phyloP scores from a whole-genome alignment of 2,329 filamentous ascomycete genomes.

The Cryphonectria japonica region DNA sequence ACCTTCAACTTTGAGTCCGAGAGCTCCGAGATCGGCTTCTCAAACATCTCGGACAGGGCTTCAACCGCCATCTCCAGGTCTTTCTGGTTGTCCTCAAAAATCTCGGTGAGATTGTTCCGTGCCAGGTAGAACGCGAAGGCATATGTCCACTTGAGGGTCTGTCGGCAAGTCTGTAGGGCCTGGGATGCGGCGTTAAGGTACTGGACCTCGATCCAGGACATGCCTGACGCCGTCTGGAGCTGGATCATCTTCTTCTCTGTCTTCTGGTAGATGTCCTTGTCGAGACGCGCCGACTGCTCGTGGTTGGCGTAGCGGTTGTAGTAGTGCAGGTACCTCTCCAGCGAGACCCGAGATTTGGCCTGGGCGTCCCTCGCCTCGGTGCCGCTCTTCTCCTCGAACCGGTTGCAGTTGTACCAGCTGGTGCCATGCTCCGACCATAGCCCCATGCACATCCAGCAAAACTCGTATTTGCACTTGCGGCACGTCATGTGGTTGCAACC shows the following conservation, averaged over 20 bases:
- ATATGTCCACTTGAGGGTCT: slow-evolving; percentile 99
- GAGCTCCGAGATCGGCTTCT: slow-evolving; percentile 90
- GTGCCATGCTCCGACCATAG: slow-evolving; percentile 98
- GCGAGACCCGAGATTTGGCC: slow-evolving; percentile 83
- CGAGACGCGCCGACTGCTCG: slow-evolving; percentile 93
- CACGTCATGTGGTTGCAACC: slow-evolving; percentile 99
- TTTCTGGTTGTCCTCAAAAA: slow-evolving; percentile 98
- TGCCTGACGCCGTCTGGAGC: slow-evolving; percentile 87
- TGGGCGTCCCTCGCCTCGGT: slow-evolving; percentile 89
- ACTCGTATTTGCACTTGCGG: slow-evolving; percentile 92
- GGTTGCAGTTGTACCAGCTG: slow-evolving; percentile 99
- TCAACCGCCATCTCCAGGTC: slow-evolving; percentile 97
- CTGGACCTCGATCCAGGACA: slow-evolving; percentile 99
- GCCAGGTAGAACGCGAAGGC: slow-evolving; percentile 98
- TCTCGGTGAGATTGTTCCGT: slow-evolving; percentile 92
- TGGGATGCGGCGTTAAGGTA: slow-evolving; percentile 93
- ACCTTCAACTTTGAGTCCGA: slow-evolving; percentile 89
- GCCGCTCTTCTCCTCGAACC: slow-evolving; percentile 95
- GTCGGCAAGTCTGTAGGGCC: slow-evolving; percentile 92
- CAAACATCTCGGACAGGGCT: slow-evolving; percentile 97
- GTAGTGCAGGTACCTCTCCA: slow-evolving; percentile 97
- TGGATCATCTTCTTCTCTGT: slow-evolving; percentile 99
- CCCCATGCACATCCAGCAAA: slow-evolving; percentile 99
- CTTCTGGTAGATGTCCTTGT: slow-evolving; percentile 94
- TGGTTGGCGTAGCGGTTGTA: slow-evolving; percentile 99